Percentiles rank a stretch among this genome's conserved stretches.
Evolutionary conservation across 1,284 basidiomycete species (phyloP).

Genomic region (Moesziomyces sp.): DNA sequence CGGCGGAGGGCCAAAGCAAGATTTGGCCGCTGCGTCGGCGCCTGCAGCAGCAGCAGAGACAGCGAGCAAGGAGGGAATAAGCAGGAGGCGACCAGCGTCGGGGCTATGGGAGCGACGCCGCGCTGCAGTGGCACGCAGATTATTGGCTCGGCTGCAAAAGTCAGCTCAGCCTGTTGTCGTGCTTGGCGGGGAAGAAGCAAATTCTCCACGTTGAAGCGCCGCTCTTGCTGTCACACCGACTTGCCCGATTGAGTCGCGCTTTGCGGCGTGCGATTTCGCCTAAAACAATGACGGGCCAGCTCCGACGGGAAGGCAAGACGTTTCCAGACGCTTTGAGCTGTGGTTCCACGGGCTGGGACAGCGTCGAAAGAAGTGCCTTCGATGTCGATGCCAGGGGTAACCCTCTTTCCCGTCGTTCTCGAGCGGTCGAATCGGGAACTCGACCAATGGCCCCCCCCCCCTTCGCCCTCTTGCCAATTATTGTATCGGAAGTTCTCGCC

Average conservation of each 20-base stretch:
- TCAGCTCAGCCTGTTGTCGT: too few species aligned
- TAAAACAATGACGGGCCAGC: too few species aligned
- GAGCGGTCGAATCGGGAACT: too few species aligned
- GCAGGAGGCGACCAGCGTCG: conserved; percentile 20
- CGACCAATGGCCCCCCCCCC: too few species aligned
- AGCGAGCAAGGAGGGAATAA: conserved; percentile 9
- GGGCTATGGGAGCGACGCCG: conserved; percentile 15
- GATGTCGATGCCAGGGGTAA: conserved; percentile 10
- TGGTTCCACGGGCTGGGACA: too few species aligned
- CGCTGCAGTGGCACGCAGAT: conserved; percentile 8
- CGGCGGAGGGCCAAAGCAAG: background rate
- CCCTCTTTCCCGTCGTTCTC: background rate
- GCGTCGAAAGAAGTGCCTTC: background rate
- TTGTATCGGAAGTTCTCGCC: background rate
- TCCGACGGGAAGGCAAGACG: too few species aligned
- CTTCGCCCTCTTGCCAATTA: background rate
- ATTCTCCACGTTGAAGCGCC: background rate
- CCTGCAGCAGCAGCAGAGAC: background rate
- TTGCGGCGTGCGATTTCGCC: too few species aligned
- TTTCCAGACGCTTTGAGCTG: too few species aligned
- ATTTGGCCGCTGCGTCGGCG: background rate
- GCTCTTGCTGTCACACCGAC: background rate
- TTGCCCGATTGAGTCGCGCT: too few species aligned
- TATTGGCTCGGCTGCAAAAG: conserved; percentile 2
- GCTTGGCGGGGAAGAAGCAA: conserved; percentile 14